A percentile compares a stretch with the other conserved stretches of the same genome.
These are phyloP conservation scores for Monilinia polystroma DNA, from an alignment of 2,329 filamentous ascomycete genomes.

Conservation along the genomic window DNA sequence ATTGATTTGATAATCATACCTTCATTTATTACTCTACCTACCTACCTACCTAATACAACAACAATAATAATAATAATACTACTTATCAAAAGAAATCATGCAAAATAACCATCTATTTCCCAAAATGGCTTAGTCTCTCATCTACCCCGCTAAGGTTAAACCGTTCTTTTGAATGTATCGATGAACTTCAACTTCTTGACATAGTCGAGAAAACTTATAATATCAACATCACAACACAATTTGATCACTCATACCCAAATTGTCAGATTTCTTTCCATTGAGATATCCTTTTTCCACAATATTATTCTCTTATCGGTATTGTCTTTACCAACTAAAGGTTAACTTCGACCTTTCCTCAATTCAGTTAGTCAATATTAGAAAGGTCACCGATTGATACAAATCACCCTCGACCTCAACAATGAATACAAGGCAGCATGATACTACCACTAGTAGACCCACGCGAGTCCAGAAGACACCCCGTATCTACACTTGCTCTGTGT, in stretches of 20 bases:
- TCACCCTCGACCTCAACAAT: slow-evolving; percentile 13
- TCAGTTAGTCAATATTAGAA: neutral
- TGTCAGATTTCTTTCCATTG: neutral
- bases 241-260: neutral
- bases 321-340: neutral
- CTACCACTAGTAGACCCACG: slow-evolving; percentile 11
- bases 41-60: neutral
- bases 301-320: neutral
- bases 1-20: no score
- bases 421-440: slow-evolving; percentile 23
- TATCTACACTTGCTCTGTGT: slow-evolving; percentile 24
- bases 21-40: no score
- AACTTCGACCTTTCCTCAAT: no score
- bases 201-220: neutral
- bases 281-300: neutral
- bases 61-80: no score
- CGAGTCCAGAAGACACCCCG: slow-evolving; percentile 21
- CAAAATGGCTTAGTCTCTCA: neutral
- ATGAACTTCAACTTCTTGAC: neutral
- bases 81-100: neutral
- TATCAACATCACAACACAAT: slow-evolving; percentile 1
- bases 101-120: neutral
- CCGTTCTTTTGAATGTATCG: slow-evolving; percentile 15
- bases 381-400: neutral
- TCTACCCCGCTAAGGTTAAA: slow-evolving; percentile 19